phyloP scores from a whole-genome alignment of 257 asterid species.

The Ligustrum vulgare region DNA sequence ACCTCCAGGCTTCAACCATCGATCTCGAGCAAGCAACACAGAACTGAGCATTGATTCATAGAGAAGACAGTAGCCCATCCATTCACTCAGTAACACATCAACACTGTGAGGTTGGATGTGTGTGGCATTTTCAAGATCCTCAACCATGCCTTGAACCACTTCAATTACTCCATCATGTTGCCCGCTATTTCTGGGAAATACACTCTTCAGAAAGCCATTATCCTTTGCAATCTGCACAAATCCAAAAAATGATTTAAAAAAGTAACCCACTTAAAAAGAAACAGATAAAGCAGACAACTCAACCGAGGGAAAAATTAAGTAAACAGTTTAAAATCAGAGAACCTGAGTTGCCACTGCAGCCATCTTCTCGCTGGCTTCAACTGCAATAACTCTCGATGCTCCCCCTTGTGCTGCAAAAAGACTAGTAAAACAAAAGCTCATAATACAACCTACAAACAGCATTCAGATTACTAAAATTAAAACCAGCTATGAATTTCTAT shows the following conservation, averaged over 20 bases:
- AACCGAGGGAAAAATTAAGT: constrained; percentile 9
- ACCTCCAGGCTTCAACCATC: constrained; percentile 94
- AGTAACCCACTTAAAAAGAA: constrained; percentile 9
- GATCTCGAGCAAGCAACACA: constrained; percentile 88
- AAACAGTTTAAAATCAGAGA: constrained; percentile 11
- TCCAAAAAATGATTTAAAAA: constrained; percentile 15
- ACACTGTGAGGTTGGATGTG: constrained; percentile 62
- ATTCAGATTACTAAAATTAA: background rate
- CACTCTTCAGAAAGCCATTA: constrained; percentile 48
- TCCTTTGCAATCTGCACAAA: constrained; percentile 74
- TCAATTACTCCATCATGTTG: constrained; percentile 50
- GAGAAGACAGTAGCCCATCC: constrained; percentile 99
- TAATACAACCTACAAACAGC: constrained; percentile 11
- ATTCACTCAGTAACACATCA: constrained; percentile 85
- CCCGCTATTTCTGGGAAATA: constrained; percentile 29
- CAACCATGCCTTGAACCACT: constrained; percentile 89
- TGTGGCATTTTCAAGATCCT: constrained; percentile 52
- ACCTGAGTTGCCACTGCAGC: constrained; percentile 91
- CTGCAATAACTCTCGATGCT: constrained; percentile 78
- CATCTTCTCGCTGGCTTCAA: constrained; percentile 96
- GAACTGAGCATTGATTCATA: constrained; percentile 94
- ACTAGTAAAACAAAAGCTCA: constrained; percentile 42
- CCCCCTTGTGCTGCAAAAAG: constrained; percentile 98
- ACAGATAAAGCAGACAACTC: constrained; percentile 2
- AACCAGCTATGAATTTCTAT: background rate